Evolutionary conservation across 192 early-diverging fungal genomes (phyloP).

Genomic region (Nowakowskiella sp.): DNA sequence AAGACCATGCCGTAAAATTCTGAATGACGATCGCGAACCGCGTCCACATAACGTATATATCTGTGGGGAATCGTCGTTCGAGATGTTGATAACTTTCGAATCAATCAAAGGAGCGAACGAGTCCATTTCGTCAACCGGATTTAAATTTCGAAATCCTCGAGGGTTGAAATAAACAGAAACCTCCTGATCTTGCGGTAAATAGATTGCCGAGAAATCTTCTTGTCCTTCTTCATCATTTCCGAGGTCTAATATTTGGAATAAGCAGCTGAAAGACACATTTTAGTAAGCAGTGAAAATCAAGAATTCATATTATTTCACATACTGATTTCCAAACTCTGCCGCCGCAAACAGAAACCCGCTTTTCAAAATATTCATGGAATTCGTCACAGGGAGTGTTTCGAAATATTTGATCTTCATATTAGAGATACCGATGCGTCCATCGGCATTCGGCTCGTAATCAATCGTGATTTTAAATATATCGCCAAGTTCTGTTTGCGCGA

Average conservation of each 20-base stretch:
- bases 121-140: constrained; percentile 87
- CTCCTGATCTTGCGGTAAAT: constrained; percentile 54
- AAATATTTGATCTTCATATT: constrained; percentile 87
- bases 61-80: constrained; percentile 88
- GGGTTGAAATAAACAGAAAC: constrained; percentile 60
- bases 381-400: constrained; percentile 82
- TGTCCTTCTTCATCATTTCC: constrained; percentile 83
- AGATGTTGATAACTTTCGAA: constrained; percentile 77
- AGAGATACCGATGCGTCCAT: constrained; percentile 36
- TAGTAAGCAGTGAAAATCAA: background rate
- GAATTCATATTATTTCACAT: constrained; percentile 26
- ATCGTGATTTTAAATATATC: constrained; percentile 92
- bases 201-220: constrained; percentile 62
- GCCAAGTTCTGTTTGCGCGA: constrained; percentile 85
- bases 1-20: constrained; percentile 85
- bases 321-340: constrained; percentile 89
- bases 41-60: constrained; percentile 84
- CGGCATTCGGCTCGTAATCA: constrained; percentile 60
- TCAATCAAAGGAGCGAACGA: constrained; percentile 73
- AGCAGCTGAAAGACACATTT: constrained; percentile 39
- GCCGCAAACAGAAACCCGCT: constrained; percentile 91
- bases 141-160: constrained; percentile 70
- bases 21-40: constrained; percentile 70
- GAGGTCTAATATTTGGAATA: constrained; percentile 89
- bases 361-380: constrained; percentile 74